Conservation (phyloP, 805 yeast genomes). For the Tetrapisispora namnaoensis region DNA sequence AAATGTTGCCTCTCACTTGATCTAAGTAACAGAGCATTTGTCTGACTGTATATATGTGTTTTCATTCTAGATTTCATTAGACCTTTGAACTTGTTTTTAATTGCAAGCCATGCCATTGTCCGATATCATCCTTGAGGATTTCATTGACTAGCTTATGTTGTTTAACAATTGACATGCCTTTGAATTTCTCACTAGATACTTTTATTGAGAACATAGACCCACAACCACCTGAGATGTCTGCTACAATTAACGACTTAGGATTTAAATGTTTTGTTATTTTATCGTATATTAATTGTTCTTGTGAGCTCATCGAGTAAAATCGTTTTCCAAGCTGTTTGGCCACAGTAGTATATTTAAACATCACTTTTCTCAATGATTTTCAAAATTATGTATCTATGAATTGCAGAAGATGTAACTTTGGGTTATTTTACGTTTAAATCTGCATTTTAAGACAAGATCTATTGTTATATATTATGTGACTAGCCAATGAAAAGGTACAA, state of each 20-base stretch:
- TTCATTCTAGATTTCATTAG: not conserved
- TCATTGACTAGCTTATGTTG: constrained; percentile 88
- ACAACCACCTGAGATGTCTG: constrained; percentile 90
- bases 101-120: constrained; percentile 92
- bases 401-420: too few relatives aligned
- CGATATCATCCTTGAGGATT: constrained; percentile 71
- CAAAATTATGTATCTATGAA: not conserved
- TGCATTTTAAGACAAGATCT: too few relatives aligned
- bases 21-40: too few relatives aligned
- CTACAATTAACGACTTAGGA: constrained; percentile 57
- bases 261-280: constrained; percentile 44
- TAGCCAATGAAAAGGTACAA: not conserved
- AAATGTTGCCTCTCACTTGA: too few relatives aligned
- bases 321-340: not conserved
- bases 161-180: constrained; percentile 74
- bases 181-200: constrained; percentile 62
- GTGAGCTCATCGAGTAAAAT: not conserved
- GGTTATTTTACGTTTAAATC: too few relatives aligned
- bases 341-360: not conserved
- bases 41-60: too few relatives aligned
- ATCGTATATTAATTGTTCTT: constrained; percentile 54
- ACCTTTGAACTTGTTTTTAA: constrained; percentile 42
- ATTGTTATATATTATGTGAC: too few relatives aligned
- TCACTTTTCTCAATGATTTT: not conserved
- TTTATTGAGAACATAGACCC: constrained; percentile 95